phyloP scores from a whole-genome alignment of 1,284 basidiomycete species.

The Salmacisia buchloeana region DNA sequence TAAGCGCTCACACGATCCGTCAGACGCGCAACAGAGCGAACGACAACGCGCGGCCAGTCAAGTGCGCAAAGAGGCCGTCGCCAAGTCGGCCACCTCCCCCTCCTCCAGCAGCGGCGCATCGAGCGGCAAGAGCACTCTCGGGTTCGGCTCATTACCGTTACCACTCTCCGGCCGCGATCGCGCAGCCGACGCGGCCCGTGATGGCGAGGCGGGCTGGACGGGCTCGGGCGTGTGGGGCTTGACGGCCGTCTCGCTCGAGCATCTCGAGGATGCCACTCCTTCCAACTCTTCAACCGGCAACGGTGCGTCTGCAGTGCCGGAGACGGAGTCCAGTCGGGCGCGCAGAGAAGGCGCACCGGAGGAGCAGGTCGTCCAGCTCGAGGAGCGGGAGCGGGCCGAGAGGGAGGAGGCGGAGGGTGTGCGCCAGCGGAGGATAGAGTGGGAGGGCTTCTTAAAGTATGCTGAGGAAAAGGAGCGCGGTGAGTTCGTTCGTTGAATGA shows the following conservation, averaged over 20 bases:
- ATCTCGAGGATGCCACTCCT: slow-evolving; percentile 18
- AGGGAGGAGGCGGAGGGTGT: slow-evolving; percentile 19
- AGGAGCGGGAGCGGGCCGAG: background rate
- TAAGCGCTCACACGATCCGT: slow-evolving; percentile 36
- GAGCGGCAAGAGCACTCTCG: too few relatives aligned
- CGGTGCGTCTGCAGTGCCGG: background rate
- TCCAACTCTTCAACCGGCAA: background rate
- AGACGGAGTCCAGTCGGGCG: slow-evolving; percentile 19
- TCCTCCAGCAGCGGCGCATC: too few relatives aligned
- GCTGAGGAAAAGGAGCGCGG: slow-evolving; percentile 47
- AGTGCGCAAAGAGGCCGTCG: slow-evolving; percentile 7
- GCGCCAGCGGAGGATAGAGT: slow-evolving; percentile 45
- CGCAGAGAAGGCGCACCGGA: slow-evolving; percentile 23
- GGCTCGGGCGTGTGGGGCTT: slow-evolving; percentile 49
- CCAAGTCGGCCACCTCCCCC: slow-evolving; percentile 6
- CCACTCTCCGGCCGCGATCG: background rate
- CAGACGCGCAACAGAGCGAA: slow-evolving; percentile 21
- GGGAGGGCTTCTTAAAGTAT: slow-evolving; percentile 49
- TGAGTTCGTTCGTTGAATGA: slow-evolving; percentile 11
- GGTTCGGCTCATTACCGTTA: too few relatives aligned
- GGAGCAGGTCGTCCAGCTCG: slow-evolving; percentile 16
- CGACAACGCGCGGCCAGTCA: slow-evolving; percentile 2
- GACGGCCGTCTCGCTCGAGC: slow-evolving; percentile 32
- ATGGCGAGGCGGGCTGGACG: slow-evolving; percentile 44
- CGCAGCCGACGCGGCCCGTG: slow-evolving; percentile 21